Evolutionary conservation across 1,139 yeast genomes (phyloP), one percentile per base, ranked within the genome.

Genomic region (Pichia sp.): DNA sequence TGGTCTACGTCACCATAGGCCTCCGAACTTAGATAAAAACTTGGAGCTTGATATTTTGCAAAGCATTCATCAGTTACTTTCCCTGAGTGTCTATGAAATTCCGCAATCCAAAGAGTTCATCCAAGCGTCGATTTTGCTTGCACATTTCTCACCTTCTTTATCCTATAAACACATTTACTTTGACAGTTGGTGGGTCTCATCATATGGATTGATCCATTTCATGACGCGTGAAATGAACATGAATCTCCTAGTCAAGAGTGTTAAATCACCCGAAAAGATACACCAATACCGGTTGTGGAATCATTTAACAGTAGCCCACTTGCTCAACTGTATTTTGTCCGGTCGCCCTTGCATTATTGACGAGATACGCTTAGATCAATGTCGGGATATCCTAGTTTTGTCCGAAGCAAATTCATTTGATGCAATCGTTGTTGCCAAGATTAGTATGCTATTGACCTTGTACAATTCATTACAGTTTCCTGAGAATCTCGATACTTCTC

Each of bases 291-390:
- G 75, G 77, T 8, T 75, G 78, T 87, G 89, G 80, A 87, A 87
- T 68, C 95, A 87, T 66, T 73, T 87, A 55, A 79, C 87, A 44
- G 71, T 87, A 45, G 87, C 81, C 0, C 95, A 87, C 65, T 66
- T 87, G 48, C 79, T 81, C 46, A 79, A 80, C 64, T 84, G 93
- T 66, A 78, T 85, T 9, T 77, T 84, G 63, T 79, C 87, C 1
- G 95, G 95, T 0, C 71, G 95, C 60, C 83, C 83, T 79, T 84
- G 92, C 63, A 74, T 86, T n/a, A 71, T 87, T 8, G 93, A 87
- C 65, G 85, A 81, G 59, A 74, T 79, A 41, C 72, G 92, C 56
- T 69, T 87, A 51, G 83, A 80, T 59, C 79, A 82, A 61, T 84
- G 91, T 57, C 77, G 84, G 12, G 77, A 84, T 16, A 81, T 88